Base-by-base conservation (phyloP, 108 stramenopile species). In the Cylindrotheca closterium region DNA sequence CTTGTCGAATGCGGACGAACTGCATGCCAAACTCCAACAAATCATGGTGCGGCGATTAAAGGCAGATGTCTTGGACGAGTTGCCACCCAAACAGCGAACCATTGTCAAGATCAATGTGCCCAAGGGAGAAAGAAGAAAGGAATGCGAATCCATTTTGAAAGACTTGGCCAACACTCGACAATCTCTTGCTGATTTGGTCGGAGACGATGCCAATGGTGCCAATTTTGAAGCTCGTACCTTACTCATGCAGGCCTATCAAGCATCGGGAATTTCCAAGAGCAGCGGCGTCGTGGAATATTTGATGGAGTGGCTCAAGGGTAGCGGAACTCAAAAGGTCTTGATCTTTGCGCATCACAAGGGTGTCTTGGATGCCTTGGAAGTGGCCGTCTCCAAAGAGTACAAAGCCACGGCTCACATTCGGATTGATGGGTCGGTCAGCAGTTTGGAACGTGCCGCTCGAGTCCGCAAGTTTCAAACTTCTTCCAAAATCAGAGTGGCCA, bases 281-380 rank as follows among this genome's bases (percentile, higher is more conserved):
- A 70, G 72, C 0, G 74, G 75, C 10, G 79, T 84, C 17, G 58
- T 87, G 2, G 87, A 94, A 33, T 91, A 86, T 51, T 76, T 95
- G 15, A 27, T 79, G 32, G 87, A 86, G 29, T 87, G 88, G 82
- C 65, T 93, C 5, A 63, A 74, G 8, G 90, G 91, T 4, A 77
- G 82, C 23, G 78, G 75, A 24, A 74, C 73, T 24, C 82, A 75
- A 63, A 96, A 96, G 62, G 74, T 95, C 19, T 61, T 97, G 19
- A 82, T 97, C 1, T 97, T 97, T 79, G 93, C 87, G 7, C 96
- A 97, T 68, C 96, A 97, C 75, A 76, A 80, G 47, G 76, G 72
- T 22, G 96, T 96, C 0, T 50, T 96, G 62, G 88, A 94, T 72
- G 80, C 63, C 18, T 49, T 97, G 2, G 82, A 88, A 69, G 32